Base-by-base conservation (phyloP, 257 asterid genomes). In the Gynochthodes officinalis region DNA sequence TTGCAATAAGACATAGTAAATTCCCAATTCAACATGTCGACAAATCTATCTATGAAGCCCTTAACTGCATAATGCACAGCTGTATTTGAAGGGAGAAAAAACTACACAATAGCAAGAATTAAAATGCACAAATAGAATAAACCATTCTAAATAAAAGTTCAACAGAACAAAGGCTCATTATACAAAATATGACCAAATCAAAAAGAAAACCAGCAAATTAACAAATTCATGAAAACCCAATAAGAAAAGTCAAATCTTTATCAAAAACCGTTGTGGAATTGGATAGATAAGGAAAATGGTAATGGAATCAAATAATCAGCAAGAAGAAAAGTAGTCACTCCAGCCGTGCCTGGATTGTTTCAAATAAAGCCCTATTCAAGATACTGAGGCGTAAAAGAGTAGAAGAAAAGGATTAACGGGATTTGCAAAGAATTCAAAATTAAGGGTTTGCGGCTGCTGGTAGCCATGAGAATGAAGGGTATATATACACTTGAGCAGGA, bases 401-500 rank as follows among this genome's bases (percentile, higher is more conserved):
- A 9, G 30, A 18, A 42, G 8, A 27, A 5, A 33, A 32, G 14
- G 48, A 11, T 1, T 10, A 23, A 2, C 3, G 48, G 5, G 4
- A 9, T 1, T 35, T 2, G 1, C 4, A 3, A 4, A 12, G 25
- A n/a, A 0, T 12, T 49, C 27, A 23, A 15, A n/a, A 7, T 35
- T 7, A 61, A 76, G 79, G 79, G 75, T 49, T 50, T 23, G 32
- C 7, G 18, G 25, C 37, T 19, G 64, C 21, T 4, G 12, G n/a
- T n/a, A n/a, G n/a, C 4, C 1, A 15, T 0, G 0, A 0, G 14
- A 19, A 13, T 7, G 15, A 37, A 27, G 5, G 16, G 33, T 62
- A 19, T 49, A 32, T 75, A 61, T 61, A 69, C 46, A 75, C 25
- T 15, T n/a, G n/a, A n/a, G n/a, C n/a, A n/a, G n/a, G n/a, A n/a